Evolutionary conservation across 1,139 yeast genomes (phyloP), one percentile per base, ranked within the genome.

Genomic region (Hyphopichia fennica): DNA sequence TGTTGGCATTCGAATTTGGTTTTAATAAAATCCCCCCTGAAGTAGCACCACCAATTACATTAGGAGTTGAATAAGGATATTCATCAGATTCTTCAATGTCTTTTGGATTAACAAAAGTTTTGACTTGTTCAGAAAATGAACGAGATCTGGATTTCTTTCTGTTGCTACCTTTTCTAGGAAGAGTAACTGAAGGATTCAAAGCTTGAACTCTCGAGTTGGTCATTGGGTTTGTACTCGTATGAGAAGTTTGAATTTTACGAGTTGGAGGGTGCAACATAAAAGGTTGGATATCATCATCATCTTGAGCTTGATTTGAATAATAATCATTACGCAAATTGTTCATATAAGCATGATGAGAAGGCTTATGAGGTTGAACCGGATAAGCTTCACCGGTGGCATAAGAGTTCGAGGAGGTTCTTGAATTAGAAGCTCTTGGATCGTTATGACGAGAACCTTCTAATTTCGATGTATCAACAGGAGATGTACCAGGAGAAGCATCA

Each of bases 51-150:
- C 37, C 41, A 11, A 20, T 13, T 10, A 31, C 19, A 8, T 6
- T 22, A 16, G 41, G 40, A 8, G 9, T 10, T 17, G 5, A 3
- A 13, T 19, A 5, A 13, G 16, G 27, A 33, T 13, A 13, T n/a
- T 35, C 38, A 6, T 35, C 38, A 13, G 18, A 7, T 5, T 16
- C 28, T 27, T 33, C 41, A 16, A 17, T 14, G 33, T 58, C 65
- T 39, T 50, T 58, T 13, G 65, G 59, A 41, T 58, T 49, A 14
- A 62, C 58, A n/a, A 62, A 48, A n/a, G 56, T 50, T 41, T 51
- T 59, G 6, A 61, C 60, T 39, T 63, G 69, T 29, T 63, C 69
- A 38, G 62, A 47, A 37, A 71, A 59, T 7, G 77, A 68, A 30
- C 64, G 68, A 6, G 72, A 57, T 41, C 73, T 56, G 3, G 62